These are phyloP conservation scores for Solanum habrochaites DNA, from an alignment of 257 asterid genomes.

Conservation along the genomic window DNA sequence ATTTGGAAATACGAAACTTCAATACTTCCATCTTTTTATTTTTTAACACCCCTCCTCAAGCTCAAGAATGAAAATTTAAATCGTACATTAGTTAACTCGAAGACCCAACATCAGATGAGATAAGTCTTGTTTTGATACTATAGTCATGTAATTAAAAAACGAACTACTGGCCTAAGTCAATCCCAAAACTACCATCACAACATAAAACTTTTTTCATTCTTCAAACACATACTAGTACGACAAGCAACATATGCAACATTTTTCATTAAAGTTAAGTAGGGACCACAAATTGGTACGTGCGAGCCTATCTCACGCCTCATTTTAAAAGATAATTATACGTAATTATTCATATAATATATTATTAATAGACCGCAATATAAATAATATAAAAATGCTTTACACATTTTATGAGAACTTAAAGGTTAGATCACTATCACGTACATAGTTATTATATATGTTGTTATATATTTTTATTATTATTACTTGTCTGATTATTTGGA, in stretches of 20 bases:
- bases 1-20: no score
- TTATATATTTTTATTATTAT: neutral
- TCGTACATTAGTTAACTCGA: accelerated
- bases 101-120: neutral
- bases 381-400: no score
- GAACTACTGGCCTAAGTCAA: neutral
- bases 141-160: no score
- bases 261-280: neutral
- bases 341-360: neutral
- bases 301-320: accelerated
- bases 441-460: neutral
- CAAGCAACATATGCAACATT: neutral
- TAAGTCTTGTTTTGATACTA: neutral
- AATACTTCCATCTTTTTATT: neutral
- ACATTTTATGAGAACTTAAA: neutral
- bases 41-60: neutral
- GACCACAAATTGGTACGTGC: neutral
- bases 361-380: no score
- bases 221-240: neutral
- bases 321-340: neutral
- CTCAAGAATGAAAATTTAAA: neutral
- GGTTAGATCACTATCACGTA: neutral
- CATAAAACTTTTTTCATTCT: neutral
- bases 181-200: no score
- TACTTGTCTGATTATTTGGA: neutral